Conservation (phyloP, 306 rosid species). For the Malus asiatica region DNA sequence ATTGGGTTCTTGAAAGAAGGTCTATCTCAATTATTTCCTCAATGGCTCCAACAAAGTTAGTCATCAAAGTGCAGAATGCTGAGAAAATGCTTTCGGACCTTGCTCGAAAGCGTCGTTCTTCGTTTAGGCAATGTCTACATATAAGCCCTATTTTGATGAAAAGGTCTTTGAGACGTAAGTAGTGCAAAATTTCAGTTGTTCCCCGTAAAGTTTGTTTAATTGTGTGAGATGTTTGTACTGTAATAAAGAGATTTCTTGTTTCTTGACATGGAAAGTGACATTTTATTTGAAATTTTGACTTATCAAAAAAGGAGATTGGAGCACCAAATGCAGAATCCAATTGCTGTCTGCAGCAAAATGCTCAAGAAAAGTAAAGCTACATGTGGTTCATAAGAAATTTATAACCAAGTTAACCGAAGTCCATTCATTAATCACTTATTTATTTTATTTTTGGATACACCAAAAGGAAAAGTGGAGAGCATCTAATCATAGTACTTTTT, state of each 20-base stretch:
- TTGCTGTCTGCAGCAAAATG: neutral
- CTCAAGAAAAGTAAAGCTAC: neutral
- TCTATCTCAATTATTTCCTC: slow-evolving; percentile 24
- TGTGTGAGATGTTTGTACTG: neutral
- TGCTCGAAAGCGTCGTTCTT: slow-evolving; percentile 22
- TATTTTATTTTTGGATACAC: too few species aligned
- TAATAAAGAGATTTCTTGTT: slow-evolving; percentile 9
- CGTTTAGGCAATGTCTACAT: slow-evolving; percentile 36
- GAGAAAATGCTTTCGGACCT: neutral
- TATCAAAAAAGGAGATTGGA: neutral
- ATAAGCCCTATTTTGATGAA: slow-evolving; percentile 55
- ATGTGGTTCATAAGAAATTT: neutral
- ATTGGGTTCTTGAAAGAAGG: neutral
- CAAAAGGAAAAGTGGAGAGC: neutral
- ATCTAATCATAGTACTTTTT: neutral
- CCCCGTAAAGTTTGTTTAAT: neutral
- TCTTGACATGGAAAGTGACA: neutral
- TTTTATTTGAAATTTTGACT: neutral
- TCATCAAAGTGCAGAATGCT: neutral
- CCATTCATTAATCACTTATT: neutral
- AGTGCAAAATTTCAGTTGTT: slow-evolving; percentile 18
- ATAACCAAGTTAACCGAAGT: neutral
- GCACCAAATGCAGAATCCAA: neutral
- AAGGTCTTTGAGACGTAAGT: slow-evolving; percentile 31
- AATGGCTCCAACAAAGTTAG: neutral